Base-by-base conservation (phyloP, 177 flowering plant species). In the Tripterygium wilfordii region DNA sequence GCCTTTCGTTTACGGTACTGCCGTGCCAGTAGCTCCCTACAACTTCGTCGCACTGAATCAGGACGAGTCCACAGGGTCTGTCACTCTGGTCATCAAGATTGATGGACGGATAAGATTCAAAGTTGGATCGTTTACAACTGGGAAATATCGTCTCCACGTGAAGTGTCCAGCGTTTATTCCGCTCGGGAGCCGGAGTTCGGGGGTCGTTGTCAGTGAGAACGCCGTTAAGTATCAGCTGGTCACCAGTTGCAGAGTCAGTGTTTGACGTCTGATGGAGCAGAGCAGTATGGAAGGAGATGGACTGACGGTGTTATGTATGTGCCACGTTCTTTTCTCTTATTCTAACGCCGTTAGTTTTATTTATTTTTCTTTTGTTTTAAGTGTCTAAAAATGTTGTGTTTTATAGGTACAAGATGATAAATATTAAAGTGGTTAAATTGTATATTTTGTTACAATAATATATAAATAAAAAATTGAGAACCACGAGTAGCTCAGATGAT, bases 21-120 rank as follows among this genome's bases (percentile, higher is more conserved):
- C 31, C 43, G 82, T 80, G 8, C 90, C 87, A 2, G 58, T 83
- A 1, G 87, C 90, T 0, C 87, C 90, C 3, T 78, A 65, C 61
- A 69, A 69, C 43, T 60, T 63, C 7, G 3, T 51, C 0, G 28
- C 66, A 5, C 66, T 83, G n/a, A 14, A 3, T 5, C 61, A 64
- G 44, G 83, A 76, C 21, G 68, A 68, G 53, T 0, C 45, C 1
- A 14, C 27, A 5, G 88, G 91, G 2, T 23, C 36, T 16, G 49
- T 82, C 2, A 4, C 3, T 4, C 1, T 83, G 16, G 17, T 22
- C 28, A 50, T 83, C 58, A 80, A 69, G 59, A 40, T 78, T 13
- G 68, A 74, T 27, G 91, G 87, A 13, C 68, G 75, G 23, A 76
- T 83, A 17, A 54, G 67, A 10, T 82, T 66, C 66, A 72, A 66